Evolutionary conservation across 768 basidiomycete species (phyloP).

Genomic region (Lyophyllum shimeji): DNA sequence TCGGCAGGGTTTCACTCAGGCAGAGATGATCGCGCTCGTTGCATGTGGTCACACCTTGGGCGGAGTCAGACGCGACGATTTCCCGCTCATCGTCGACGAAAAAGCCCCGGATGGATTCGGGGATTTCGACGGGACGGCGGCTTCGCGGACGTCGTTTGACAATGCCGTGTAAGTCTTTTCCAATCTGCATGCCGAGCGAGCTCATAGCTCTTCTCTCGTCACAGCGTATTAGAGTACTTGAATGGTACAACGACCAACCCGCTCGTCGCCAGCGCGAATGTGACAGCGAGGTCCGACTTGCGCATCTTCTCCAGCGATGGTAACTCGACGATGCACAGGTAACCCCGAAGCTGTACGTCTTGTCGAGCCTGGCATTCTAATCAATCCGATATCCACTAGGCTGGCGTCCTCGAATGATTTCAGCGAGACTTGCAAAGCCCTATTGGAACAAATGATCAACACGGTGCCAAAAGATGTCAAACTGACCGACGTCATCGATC

Average conservation of each 20-base stretch:
- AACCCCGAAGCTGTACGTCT: neutral
- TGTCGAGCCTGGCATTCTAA: neutral
- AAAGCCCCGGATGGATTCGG: neutral
- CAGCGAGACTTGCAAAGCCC: neutral
- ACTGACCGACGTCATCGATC: neutral
- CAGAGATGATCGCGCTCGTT: too few species aligned
- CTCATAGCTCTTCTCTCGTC: neutral
- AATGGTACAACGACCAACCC: neutral
- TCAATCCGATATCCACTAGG: neutral
- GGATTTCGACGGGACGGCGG: neutral
- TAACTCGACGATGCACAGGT: neutral
- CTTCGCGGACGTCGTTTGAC: neutral
- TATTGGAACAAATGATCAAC: neutral
- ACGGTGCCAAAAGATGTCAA: neutral
- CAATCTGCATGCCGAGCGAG: neutral
- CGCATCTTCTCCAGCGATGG: neutral
- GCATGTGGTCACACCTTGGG: too few species aligned
- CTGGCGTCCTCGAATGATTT: neutral
- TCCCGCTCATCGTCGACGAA: slow-evolving; percentile 19
- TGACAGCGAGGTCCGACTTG: neutral
- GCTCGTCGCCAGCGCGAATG: neutral
- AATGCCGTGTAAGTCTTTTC: neutral
- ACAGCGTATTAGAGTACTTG: neutral
- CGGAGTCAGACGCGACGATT: slow-evolving; percentile 25
- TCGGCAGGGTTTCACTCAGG: too few species aligned